Evolutionary conservation across 2,329 filamentous ascomycete genomes (phyloP).

Genomic region (Coleophoma crateriformis): DNA sequence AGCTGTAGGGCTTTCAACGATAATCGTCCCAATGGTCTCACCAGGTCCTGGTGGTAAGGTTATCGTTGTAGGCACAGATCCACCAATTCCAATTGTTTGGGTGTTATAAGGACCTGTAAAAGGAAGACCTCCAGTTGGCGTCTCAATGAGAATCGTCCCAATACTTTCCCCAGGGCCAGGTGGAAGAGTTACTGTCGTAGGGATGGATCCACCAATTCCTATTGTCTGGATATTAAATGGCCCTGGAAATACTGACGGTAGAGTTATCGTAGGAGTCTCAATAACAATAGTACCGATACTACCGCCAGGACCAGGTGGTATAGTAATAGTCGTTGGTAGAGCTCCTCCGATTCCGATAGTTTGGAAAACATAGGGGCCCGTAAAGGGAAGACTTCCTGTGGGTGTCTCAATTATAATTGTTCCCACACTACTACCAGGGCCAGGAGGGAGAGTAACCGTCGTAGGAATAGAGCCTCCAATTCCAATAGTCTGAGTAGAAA

Average conservation of each 20-base stretch:
- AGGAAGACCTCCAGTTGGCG: not conserved
- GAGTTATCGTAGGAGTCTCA: no score
- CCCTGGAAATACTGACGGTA: not conserved
- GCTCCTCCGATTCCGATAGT: not conserved
- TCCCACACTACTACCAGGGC: not conserved
- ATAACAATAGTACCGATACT: no score
- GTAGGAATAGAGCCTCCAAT: no score
- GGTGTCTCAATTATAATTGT: not conserved
- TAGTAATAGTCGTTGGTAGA: no score
- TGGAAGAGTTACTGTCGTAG: not conserved
- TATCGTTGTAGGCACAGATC: not conserved
- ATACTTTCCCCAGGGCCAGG: not conserved
- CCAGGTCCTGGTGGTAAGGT: not conserved
- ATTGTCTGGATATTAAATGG: not conserved
- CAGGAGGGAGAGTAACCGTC: no score
- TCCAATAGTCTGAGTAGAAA: no score
- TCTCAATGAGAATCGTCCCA: not conserved
- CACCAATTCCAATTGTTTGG: not conserved
- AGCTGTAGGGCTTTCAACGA: not conserved
- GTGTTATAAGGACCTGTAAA: not conserved
- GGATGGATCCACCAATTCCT: not conserved
- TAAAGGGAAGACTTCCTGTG: not conserved
- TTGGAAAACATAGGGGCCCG: not conserved
- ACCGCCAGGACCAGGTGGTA: no score
- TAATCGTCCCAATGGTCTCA: not conserved